Conservation (phyloP, 2,329 filamentous ascomycete species). For the Botrytis medusae region DNA sequence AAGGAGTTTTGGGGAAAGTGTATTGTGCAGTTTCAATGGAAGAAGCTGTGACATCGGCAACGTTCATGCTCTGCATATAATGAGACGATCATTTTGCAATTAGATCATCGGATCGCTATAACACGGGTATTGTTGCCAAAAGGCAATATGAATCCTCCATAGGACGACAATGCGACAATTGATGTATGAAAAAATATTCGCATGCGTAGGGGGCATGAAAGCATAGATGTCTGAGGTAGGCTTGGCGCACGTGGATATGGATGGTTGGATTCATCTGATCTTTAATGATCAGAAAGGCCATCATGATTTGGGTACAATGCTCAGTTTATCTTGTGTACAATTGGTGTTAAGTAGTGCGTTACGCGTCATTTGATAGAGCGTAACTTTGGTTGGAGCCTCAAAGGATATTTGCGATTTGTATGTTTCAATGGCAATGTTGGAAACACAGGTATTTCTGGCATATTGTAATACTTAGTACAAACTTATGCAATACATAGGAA, state of each 20-base stretch:
- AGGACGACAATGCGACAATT: neutral
- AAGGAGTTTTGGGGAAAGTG: neutral
- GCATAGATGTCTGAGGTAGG: slow-evolving; percentile 2
- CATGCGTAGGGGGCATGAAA: neutral
- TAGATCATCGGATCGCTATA: slow-evolving; percentile 1
- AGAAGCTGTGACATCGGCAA: slow-evolving; percentile 1
- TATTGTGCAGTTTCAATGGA: neutral
- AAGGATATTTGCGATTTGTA: neutral
- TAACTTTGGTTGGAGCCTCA: neutral
- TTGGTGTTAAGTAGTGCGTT: neutral
- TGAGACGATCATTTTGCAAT: neutral
- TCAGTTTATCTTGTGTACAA: neutral
- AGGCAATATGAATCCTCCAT: too few species aligned
- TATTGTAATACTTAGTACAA: neutral
- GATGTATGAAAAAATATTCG: neutral
- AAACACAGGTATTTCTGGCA: neutral
- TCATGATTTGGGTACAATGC: neutral
- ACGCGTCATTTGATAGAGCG: neutral
- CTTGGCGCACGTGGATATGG: neutral
- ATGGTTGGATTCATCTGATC: neutral
- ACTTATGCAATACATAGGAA: neutral
- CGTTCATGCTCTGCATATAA: neutral
- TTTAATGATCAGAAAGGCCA: neutral
- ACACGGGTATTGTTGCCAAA: neutral
- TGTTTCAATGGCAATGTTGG: neutral